Evolutionary conservation across 2,329 filamentous ascomycete species (phyloP).

Genomic region (Fusarium phyllophilum): DNA sequence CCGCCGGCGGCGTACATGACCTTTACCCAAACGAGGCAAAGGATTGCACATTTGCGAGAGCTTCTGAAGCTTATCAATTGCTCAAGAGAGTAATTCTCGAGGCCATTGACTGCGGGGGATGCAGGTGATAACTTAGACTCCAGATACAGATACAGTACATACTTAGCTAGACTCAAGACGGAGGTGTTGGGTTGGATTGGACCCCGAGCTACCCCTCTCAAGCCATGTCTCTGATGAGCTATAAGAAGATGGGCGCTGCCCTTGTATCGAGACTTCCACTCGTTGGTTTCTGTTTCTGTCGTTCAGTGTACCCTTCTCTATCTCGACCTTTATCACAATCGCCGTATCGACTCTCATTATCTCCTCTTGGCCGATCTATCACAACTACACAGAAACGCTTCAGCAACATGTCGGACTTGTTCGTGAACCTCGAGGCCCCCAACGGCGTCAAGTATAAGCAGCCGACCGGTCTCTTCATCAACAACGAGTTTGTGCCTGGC

Average conservation of each 20-base stretch:
- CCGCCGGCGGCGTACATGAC: slow-evolving; percentile 3
- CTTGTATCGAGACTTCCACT: slow-evolving; percentile 11
- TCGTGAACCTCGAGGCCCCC: slow-evolving; percentile 75
- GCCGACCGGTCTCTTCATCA: slow-evolving; percentile 83
- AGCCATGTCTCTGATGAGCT: slow-evolving; percentile 20
- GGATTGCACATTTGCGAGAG: neutral
- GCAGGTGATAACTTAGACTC: slow-evolving; percentile 6
- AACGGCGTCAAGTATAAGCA: slow-evolving; percentile 80
- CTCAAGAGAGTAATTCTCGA: slow-evolving; percentile 1
- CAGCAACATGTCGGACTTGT: slow-evolving; percentile 40
- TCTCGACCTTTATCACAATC: slow-evolving; percentile 5
- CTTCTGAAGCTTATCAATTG: slow-evolving; percentile 21
- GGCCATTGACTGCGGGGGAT: slow-evolving; percentile 27
- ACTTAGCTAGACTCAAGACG: slow-evolving; percentile 14
- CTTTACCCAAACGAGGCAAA: slow-evolving; percentile 35
- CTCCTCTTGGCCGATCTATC: slow-evolving; percentile 11
- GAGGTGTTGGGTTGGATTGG: neutral
- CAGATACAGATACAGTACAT: neutral
- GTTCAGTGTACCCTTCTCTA: slow-evolving; percentile 3
- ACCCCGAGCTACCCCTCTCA: slow-evolving; percentile 25
- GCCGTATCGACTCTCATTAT: slow-evolving; percentile 17
- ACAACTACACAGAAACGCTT: slow-evolving; percentile 20
- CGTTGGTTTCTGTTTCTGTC: slow-evolving; percentile 2
- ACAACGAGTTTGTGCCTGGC: slow-evolving; percentile 78
- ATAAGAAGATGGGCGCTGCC: slow-evolving; percentile 37